phyloP scores from a whole-genome alignment of 176 grass and related monocot genomes.

The Oryza meridionalis region DNA sequence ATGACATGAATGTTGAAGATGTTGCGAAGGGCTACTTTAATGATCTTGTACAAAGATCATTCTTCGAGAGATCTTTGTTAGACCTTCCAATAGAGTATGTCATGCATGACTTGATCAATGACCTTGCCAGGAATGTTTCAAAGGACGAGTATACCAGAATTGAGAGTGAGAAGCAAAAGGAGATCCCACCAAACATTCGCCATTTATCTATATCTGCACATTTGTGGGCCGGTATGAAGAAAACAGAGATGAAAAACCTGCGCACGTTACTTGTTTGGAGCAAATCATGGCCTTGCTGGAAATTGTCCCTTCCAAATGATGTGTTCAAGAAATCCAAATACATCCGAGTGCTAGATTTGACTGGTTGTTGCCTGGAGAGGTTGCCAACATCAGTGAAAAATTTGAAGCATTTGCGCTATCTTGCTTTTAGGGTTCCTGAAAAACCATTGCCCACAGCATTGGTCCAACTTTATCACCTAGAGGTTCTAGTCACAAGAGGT shows the following conservation, averaged over 20 bases:
- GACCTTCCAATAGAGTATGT: constrained; percentile 34
- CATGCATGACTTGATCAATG: constrained; percentile 69
- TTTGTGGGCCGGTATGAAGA: constrained; percentile 15
- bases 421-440: constrained; percentile 43
- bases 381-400: constrained; percentile 40
- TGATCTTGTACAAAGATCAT: constrained; percentile 63
- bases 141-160: constrained; percentile 56
- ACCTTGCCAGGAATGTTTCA: constrained; percentile 55
- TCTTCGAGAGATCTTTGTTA: constrained; percentile 46
- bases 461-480: constrained; percentile 52
- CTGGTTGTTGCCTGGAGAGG: constrained; percentile 41
- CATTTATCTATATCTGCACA: constrained; percentile 48
- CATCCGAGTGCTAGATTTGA: constrained; percentile 58
- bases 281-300: constrained; percentile 32
- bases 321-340: constrained; percentile 49
- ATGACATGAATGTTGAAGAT: constrained; percentile 25
- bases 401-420: constrained; percentile 57
- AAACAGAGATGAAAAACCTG: constrained; percentile 45
- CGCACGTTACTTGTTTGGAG: constrained; percentile 51
- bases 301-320: constrained; percentile 39
- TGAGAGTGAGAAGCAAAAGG: constrained; percentile 35
- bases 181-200: constrained; percentile 44
- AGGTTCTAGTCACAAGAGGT: constrained; percentile 43
- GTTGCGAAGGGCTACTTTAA: constrained; percentile 45
- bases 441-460: constrained; percentile 37